These are phyloP conservation scores for Achaetomium macrosporum DNA, from an alignment of 2,329 filamentous ascomycete genomes.

Conservation along the genomic window DNA sequence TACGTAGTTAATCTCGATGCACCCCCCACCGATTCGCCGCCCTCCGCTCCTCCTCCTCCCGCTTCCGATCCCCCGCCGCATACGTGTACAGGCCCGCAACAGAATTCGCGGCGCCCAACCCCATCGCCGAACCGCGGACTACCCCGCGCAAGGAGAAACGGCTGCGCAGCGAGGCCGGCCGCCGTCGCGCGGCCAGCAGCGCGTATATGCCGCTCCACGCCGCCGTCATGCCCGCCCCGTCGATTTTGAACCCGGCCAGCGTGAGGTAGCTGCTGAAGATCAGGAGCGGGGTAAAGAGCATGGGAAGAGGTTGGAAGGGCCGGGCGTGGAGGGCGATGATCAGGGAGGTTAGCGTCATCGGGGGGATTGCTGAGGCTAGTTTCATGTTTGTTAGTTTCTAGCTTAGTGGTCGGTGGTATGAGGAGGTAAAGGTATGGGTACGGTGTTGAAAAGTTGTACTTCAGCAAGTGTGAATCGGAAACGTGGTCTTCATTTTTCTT, in stretches of 20 bases:
- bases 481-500: too few species aligned
- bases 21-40: constrained; percentile 48
- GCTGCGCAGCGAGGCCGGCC: constrained; percentile 28
- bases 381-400: neutral
- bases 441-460: too few species aligned
- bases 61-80: constrained; percentile 43
- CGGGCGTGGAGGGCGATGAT: constrained; percentile 51
- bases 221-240: constrained; percentile 49
- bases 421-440: too few species aligned
- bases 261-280: constrained; percentile 55
- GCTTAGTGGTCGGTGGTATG: neutral
- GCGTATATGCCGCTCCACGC: constrained; percentile 54
- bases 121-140: constrained; percentile 47
- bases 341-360: constrained; percentile 51
- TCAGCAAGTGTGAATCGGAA: too few species aligned
- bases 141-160: constrained; percentile 43
- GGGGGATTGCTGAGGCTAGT: constrained; percentile 48
- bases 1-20: constrained; percentile 21
- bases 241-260: constrained; percentile 52
- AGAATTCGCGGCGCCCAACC: constrained; percentile 43
- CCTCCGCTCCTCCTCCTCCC: constrained; percentile 43
- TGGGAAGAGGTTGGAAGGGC: constrained; percentile 45
- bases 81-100: constrained; percentile 49
- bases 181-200: constrained; percentile 46
- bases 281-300: constrained; percentile 47